Evolutionary conservation across 306 rosid species (phyloP).

Genomic region (Dryas drummondii): DNA sequence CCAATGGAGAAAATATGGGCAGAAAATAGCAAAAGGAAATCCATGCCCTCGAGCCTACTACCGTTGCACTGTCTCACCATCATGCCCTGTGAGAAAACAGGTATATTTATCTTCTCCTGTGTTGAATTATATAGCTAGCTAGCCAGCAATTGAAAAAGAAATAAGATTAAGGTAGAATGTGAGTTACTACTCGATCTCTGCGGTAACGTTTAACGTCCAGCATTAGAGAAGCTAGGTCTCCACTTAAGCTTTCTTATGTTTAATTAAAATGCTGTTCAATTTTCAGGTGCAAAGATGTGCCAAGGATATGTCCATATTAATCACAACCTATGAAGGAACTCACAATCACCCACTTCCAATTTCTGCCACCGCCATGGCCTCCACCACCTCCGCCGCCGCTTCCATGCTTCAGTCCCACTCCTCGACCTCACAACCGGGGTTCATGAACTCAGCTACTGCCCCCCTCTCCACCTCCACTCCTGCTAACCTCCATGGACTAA

Average conservation of each 20-base stretch:
- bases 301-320: constrained; percentile 65
- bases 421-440: constrained; percentile 32
- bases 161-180: too few species aligned
- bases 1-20: constrained; percentile 92
- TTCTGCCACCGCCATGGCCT: constrained; percentile 71
- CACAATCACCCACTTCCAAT: constrained; percentile 66
- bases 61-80: constrained; percentile 62
- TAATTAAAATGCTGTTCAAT: neutral
- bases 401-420: constrained; percentile 61
- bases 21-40: constrained; percentile 79
- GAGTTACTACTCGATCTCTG: too few species aligned
- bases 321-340: constrained; percentile 72
- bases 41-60: constrained; percentile 83
- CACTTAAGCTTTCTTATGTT: too few species aligned
- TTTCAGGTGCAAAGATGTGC: constrained; percentile 74
- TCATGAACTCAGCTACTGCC: constrained; percentile 20
- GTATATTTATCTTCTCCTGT: constrained; percentile 17
- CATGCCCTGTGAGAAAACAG: constrained; percentile 80
- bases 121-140: too few species aligned
- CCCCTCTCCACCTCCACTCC: constrained; percentile 25
- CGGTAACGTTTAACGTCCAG: too few species aligned
- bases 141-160: too few species aligned
- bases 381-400: constrained; percentile 65
- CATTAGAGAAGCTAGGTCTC: too few species aligned
- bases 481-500: constrained; percentile 23